Evolutionary conservation across 2,329 filamentous ascomycete genomes (phyloP), one percentile per base, ranked within the genome.

Genomic region (Pyrenochaeta sp.): DNA sequence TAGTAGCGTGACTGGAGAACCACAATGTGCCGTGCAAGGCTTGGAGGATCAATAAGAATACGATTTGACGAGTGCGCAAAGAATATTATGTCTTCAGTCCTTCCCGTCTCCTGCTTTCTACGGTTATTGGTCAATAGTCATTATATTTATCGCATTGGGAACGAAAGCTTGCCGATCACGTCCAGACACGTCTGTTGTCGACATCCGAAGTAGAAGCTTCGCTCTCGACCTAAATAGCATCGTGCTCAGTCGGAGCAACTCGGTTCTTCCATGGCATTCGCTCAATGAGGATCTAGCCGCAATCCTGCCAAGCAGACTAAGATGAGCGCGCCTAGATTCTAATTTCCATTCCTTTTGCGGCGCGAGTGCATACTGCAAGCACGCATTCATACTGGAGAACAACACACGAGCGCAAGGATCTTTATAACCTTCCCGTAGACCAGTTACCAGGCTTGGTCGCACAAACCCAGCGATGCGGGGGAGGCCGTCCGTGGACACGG

Each of bases 261-360:
- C 27, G 10, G 15, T 3, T 34, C 25, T n/a, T 47, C 13, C 28
- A 24, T 8, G 28, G 28, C 28, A 47, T 34, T 47, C 19, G 27
- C 45, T 47, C 45, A 28, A 28, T 15, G 2, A 47, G 19, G 28
- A 24, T 22, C n/a, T 6, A 6, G 30, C 13, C 4, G 28, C n/a
- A n/a, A 3, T 47, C 45, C 45, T 47, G 45, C 45, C 45, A 47
- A 47, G 45, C 45, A 34, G 30, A 34, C n/a, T 34, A 47, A 47
- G 8, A 36, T 47, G 45, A 47, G 30, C 15, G 19, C 45, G 28
- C 45, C 45, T 2, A 28, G 28, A 28, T 28, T 22, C 25, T n/a
- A 24, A 22, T 12, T 34, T n/a, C 36, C 36, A 19, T 10, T 39
- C n/a, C 15, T 5, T 39, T n/a, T 39, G 36, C 13, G 15, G 15